These are phyloP conservation scores for Pinus tabuliformis DNA, from an alignment of 75 land plant species.

Conservation along the genomic window DNA sequence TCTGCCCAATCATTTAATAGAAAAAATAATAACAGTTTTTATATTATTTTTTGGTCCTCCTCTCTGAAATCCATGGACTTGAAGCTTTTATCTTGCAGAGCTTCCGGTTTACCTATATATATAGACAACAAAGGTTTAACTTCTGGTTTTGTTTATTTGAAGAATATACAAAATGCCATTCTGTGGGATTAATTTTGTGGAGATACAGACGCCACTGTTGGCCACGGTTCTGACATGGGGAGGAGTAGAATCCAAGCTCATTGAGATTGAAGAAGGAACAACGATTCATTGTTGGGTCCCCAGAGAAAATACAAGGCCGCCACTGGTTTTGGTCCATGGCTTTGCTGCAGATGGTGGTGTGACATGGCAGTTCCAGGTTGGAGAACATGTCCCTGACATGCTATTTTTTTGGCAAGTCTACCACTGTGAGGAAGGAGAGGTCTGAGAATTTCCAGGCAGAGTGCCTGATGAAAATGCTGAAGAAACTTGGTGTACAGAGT, in stretches of 20 bases:
- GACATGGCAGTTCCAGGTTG: conserved; percentile 74
- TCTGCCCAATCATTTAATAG: too few relatives aligned
- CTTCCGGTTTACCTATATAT: too few relatives aligned
- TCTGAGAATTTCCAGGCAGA: conserved; percentile 69
- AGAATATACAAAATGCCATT: conserved; percentile 2
- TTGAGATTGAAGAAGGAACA: conserved; percentile 64
- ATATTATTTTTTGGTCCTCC: too few relatives aligned
- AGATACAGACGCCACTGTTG: conserved; percentile 46
- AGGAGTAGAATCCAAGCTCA: conserved; percentile 27
- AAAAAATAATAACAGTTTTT: too few relatives aligned
- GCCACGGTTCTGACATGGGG: conserved; percentile 40
- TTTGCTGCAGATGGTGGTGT: conserved; percentile 71
- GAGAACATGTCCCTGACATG: conserved; percentile 70
- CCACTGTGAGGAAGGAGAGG: conserved; percentile 37
- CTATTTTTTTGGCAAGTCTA: conserved; percentile 66
- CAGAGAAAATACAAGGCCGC: conserved; percentile 33
- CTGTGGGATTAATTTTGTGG: conserved; percentile 41
- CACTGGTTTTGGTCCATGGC: conserved; percentile 70
- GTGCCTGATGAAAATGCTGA: conserved; percentile 45
- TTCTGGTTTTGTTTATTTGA: too few relatives aligned
- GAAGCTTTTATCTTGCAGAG: too few relatives aligned
- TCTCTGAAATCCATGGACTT: too few relatives aligned
- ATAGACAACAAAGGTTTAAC: too few relatives aligned
- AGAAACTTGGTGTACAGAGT: conserved; percentile 38
- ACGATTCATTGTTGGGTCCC: conserved; percentile 64